phyloP scores from a whole-genome alignment of 2,329 filamentous ascomycete species.

The Diaporthe capsici region DNA sequence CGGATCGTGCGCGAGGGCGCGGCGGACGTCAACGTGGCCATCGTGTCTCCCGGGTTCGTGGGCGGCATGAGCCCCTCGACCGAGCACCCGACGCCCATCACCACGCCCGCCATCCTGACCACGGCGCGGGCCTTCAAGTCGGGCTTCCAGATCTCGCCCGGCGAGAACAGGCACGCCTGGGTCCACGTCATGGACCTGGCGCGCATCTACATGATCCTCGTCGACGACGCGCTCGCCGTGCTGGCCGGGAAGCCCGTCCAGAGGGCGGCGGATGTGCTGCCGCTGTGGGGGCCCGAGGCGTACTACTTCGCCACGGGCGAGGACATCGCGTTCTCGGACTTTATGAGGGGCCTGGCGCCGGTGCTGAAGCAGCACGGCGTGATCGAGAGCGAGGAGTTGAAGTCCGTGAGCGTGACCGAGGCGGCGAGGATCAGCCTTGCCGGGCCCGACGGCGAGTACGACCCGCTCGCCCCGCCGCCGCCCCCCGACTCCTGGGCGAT shows the following conservation, averaged over 20 bases:
- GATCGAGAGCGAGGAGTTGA: slow-evolving; percentile 36
- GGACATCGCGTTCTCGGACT: slow-evolving; percentile 40
- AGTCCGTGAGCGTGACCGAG: slow-evolving; percentile 41
- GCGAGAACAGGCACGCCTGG: slow-evolving; percentile 42
- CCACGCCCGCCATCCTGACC: slow-evolving; percentile 39
- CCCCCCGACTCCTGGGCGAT: slow-evolving; percentile 43
- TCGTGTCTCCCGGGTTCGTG: slow-evolving; percentile 40
- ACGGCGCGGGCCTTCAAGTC: slow-evolving; percentile 42
- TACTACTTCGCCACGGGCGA: slow-evolving; percentile 44
- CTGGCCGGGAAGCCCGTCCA: slow-evolving; percentile 38
- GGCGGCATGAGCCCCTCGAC: slow-evolving; percentile 38
- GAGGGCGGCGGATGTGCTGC: not conserved
- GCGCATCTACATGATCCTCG: slow-evolving; percentile 40
- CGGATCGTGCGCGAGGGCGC: slow-evolving; percentile 39
- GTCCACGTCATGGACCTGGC: slow-evolving; percentile 44
- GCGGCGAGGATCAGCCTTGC: slow-evolving; percentile 41
- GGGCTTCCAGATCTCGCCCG: slow-evolving; percentile 42
- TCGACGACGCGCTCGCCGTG: slow-evolving; percentile 40
- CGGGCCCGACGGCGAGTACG: slow-evolving; percentile 41
- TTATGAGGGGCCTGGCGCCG: slow-evolving; percentile 37
- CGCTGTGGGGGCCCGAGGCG: slow-evolving; percentile 43
- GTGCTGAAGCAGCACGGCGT: slow-evolving; percentile 40
- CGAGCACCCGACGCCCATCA: slow-evolving; percentile 37
- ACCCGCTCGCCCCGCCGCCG: slow-evolving; percentile 42
- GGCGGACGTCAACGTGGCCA: slow-evolving; percentile 42